Base-by-base conservation (phyloP, 345 rosid species). In the Salix dunnii region DNA sequence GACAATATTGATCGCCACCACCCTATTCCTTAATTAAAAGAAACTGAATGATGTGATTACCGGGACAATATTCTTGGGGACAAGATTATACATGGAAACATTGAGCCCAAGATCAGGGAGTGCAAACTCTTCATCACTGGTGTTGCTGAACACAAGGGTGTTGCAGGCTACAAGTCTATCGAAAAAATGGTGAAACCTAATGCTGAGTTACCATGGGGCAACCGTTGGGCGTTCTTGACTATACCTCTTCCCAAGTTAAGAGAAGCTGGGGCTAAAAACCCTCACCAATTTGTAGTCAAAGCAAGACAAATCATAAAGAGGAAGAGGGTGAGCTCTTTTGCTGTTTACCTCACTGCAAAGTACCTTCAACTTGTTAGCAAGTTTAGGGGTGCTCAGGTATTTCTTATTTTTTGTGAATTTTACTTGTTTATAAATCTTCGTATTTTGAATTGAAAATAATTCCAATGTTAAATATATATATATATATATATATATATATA, bases 41-140 rank as follows among this genome's bases (percentile, higher is more conserved):
- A 89, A 88, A 1, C 64, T 85, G 69, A 89, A 89, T 55, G 91
- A 89, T 76, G 84, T 87, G 33, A 81, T 89, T 3, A 28, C 79
- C 1, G 91, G 91, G 21, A 71, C 65, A 53, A 81, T 89, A 35
- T 85, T 87, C 84, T 23, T 83, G 5, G 90, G 87, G 16, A 78
- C 81, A 30, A 81, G 88, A 68, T 43, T 84, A 17, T 89, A 87
- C 85, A 87, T 87, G 89, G 82, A 77, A 82, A 70, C 49, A 33
- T 70, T 72, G 28, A 66, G 71, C 36, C 21, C 63, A 8, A 73
- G 78, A 33, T 76, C 75, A 2, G 63, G 76, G 2, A 71, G 73
- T 21, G 79, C 74, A 65, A 23, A 73, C 17, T 55, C 86, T 1
- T 81, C 89, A 1, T 87, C 90, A 14, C 16, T 89, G 30, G 90